Conservation (phyloP, 2,329 filamentous ascomycete species). For the Xylariales sp. region DNA sequence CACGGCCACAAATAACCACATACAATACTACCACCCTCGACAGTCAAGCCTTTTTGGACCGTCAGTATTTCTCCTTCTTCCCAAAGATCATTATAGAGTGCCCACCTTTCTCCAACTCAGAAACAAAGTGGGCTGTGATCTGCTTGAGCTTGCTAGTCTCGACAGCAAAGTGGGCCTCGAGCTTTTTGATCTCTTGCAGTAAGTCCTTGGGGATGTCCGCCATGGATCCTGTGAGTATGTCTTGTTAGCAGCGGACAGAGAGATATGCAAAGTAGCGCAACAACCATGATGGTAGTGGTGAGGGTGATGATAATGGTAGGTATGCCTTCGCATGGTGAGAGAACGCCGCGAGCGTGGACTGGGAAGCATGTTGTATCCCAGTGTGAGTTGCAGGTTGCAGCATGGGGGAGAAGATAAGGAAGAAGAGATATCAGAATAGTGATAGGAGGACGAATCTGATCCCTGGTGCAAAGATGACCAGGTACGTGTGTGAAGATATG, state of each 20-base stretch:
- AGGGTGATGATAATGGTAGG: too few relatives aligned
- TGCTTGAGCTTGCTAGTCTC: constrained; percentile 76
- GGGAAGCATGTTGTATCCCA: too few relatives aligned
- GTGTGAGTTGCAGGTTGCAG: too few relatives aligned
- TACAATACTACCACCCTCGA: constrained; percentile 90
- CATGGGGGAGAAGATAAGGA: too few relatives aligned
- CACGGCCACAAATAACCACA: constrained; percentile 39
- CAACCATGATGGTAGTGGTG: too few relatives aligned
- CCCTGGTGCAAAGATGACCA: too few relatives aligned
- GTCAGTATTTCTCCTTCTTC: too few relatives aligned
- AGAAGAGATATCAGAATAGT: too few relatives aligned
- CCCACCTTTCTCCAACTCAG: constrained; percentile 78
- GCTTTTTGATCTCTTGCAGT: constrained; percentile 69
- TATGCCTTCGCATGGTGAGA: constrained; percentile 12
- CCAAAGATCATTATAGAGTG: too few relatives aligned
- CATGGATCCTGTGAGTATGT: constrained; percentile 65
- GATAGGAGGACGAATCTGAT: too few relatives aligned
- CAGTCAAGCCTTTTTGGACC: constrained; percentile 72
- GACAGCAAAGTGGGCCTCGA: constrained; percentile 82
- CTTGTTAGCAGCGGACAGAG: background rate
- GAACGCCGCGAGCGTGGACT: constrained; percentile 8
- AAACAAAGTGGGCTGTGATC: constrained; percentile 84
- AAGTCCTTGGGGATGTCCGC: constrained; percentile 85
- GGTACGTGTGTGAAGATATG: too few relatives aligned
- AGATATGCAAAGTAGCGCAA: background rate